Evolutionary conservation across 306 rosid genomes (phyloP).

Genomic region (Cucurbita argyrosperma): DNA sequence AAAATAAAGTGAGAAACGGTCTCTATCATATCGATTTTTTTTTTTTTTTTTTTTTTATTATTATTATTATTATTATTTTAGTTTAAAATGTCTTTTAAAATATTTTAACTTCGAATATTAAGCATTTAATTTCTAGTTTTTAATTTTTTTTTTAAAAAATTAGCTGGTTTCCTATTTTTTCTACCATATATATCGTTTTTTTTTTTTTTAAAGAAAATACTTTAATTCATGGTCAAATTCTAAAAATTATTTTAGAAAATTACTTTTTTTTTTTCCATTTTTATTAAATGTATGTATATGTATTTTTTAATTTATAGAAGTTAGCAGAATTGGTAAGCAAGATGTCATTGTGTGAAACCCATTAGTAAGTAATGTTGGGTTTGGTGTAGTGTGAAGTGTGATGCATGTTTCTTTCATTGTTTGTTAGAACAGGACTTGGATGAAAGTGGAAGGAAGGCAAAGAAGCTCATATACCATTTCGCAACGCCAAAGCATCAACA

Average conservation of each 20-base stretch:
- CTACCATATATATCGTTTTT: no score
- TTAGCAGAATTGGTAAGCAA: not conserved
- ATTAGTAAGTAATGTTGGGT: not conserved
- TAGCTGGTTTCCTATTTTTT: no score
- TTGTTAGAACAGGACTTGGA: not conserved
- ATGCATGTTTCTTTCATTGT: not conserved
- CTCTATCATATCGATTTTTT: not conserved
- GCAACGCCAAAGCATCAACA: not conserved
- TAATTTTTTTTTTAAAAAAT: not conserved
- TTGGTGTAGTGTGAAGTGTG: not conserved
- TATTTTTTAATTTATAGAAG: not conserved
- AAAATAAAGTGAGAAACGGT: not conserved
- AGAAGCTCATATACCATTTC: not conserved
- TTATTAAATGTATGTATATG: no score
- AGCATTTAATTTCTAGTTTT: not conserved
- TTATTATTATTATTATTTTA: no score
- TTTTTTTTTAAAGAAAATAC: no score
- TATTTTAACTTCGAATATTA: no score
- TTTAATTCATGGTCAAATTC: no score
- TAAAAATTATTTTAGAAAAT: no score
- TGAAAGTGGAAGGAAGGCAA: slow-evolving; percentile 3
- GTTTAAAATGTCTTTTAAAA: not conserved
- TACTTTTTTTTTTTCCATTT: no score
- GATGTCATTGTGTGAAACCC: not conserved
- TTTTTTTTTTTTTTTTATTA: not conserved